A percentile compares a stretch with the other conserved stretches of the same genome.
Evolutionary conservation across 306 rosid species (phyloP).

Genomic region (Fragaria nilgerrensis): DNA sequence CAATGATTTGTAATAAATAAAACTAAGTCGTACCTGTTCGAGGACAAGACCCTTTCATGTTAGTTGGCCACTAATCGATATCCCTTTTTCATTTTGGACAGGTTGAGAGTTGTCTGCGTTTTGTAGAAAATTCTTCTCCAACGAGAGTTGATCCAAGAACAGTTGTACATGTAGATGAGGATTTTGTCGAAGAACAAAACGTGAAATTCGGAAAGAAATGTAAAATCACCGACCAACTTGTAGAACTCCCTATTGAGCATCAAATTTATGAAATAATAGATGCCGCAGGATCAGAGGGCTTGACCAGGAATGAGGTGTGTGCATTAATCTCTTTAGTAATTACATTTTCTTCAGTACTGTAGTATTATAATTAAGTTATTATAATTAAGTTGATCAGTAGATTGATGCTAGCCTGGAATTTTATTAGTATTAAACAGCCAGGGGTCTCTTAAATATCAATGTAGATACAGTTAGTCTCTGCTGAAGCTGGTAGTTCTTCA

Average conservation of each 20-base stretch:
- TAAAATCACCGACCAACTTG: slow-evolving; percentile 59
- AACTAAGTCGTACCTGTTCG: neutral
- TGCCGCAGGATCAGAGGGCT: slow-evolving; percentile 65
- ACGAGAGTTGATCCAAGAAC: slow-evolving; percentile 37
- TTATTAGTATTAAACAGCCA: slow-evolving; percentile 1
- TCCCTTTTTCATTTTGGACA: slow-evolving; percentile 28
- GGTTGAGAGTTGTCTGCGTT: slow-evolving; percentile 53
- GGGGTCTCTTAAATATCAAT: neutral
- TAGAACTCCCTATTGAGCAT: slow-evolving; percentile 75
- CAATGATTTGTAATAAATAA: neutral
- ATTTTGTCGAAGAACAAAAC: slow-evolving; percentile 37
- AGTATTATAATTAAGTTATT: neutral
- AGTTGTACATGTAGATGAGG: slow-evolving; percentile 38
- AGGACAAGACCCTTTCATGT: neutral
- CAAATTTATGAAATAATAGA: slow-evolving; percentile 73
- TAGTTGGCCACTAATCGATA: slow-evolving; percentile 9
- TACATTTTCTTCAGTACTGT: slow-evolving; percentile 11
- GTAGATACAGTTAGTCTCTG: neutral
- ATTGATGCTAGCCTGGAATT: neutral
- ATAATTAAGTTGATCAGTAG: neutral
- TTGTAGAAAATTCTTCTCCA: slow-evolving; percentile 43
- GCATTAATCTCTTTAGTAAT: slow-evolving; percentile 12
- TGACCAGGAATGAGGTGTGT: slow-evolving; percentile 67
- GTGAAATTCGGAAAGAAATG: slow-evolving; percentile 44
- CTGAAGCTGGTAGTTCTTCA: neutral